Conservation (phyloP, 2,329 filamentous ascomycete species). For the Cladosporium sp. region DNA sequence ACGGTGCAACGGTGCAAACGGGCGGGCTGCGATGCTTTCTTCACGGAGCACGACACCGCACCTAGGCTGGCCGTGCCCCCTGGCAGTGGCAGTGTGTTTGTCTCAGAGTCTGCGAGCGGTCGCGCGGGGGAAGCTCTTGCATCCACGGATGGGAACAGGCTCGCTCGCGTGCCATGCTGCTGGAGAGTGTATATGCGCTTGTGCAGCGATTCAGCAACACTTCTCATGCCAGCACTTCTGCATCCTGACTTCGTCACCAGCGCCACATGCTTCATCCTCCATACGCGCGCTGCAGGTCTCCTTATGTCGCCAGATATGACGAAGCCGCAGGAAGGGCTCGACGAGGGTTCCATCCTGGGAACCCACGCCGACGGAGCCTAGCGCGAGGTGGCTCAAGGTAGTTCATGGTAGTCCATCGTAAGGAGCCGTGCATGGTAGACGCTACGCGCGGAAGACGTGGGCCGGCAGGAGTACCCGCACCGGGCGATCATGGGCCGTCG, state of each 20-base stretch:
- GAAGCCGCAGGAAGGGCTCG: not conserved
- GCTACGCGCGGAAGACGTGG: not conserved
- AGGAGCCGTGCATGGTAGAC: constrained; percentile 4
- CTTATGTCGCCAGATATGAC: constrained; percentile 8
- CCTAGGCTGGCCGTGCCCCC: not conserved
- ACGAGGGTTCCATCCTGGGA: not conserved
- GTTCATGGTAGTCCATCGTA: not conserved
- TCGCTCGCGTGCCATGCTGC: not conserved
- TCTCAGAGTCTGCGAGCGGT: constrained; percentile 3
- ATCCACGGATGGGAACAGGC: not conserved
- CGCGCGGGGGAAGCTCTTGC: not conserved
- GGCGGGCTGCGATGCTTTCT: not conserved
- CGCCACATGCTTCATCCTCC: not conserved
- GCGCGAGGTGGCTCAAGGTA: not conserved
- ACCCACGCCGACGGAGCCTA: constrained; percentile 1
- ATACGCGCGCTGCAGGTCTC: not conserved
- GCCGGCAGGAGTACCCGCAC: not conserved
- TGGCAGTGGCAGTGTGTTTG: not conserved
- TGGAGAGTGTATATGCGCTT: not conserved
- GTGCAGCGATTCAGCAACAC: not conserved
- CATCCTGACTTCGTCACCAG: not conserved
- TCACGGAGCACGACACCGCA: not conserved
- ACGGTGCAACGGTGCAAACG: not conserved
- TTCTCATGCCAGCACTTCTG: not conserved
- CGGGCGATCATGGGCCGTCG: not conserved